phyloP scores from a whole-genome alignment of 2,329 filamentous ascomycete genomes.

The Colletotrichum higginsianum region DNA sequence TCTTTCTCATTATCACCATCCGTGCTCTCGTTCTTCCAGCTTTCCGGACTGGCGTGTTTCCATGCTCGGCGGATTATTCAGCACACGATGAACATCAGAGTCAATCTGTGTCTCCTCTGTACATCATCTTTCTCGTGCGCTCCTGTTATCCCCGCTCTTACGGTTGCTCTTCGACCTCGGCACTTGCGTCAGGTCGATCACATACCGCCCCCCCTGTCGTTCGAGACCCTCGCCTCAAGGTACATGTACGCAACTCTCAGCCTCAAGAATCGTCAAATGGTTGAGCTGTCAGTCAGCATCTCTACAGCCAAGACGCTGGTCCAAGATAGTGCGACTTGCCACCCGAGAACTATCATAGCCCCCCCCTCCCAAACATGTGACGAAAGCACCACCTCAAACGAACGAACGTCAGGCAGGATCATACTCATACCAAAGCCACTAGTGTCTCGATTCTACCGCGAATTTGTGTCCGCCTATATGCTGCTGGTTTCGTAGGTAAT shows the following conservation, averaged over 20 bases:
- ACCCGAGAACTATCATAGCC: neutral
- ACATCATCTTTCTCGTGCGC: neutral
- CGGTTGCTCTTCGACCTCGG: slow-evolving; percentile 20
- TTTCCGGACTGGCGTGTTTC: slow-evolving; percentile 20
- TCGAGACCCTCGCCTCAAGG: slow-evolving; percentile 8
- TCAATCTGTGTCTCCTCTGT: neutral
- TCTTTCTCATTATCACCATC: slow-evolving; percentile 21
- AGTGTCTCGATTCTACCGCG: neutral
- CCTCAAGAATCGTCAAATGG: neutral
- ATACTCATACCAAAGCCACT: neutral
- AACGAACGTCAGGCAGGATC: neutral
- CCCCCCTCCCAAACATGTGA: neutral
- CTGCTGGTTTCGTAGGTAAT: neutral
- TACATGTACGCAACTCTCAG: slow-evolving; percentile 21
- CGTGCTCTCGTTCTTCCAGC: slow-evolving; percentile 29
- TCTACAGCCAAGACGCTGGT: neutral
- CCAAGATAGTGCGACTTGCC: slow-evolving; percentile 5
- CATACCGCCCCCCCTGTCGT: neutral
- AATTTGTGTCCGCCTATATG: neutral
- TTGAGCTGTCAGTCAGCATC: neutral
- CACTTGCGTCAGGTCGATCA: slow-evolving; percentile 14
- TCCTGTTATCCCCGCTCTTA: neutral
- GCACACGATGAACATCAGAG: slow-evolving; percentile 31
- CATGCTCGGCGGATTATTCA: slow-evolving; percentile 11
- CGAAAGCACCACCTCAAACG: neutral